phyloP scores from a whole-genome alignment of 2,329 filamentous ascomycete species.

The Trichoderma sp. region DNA sequence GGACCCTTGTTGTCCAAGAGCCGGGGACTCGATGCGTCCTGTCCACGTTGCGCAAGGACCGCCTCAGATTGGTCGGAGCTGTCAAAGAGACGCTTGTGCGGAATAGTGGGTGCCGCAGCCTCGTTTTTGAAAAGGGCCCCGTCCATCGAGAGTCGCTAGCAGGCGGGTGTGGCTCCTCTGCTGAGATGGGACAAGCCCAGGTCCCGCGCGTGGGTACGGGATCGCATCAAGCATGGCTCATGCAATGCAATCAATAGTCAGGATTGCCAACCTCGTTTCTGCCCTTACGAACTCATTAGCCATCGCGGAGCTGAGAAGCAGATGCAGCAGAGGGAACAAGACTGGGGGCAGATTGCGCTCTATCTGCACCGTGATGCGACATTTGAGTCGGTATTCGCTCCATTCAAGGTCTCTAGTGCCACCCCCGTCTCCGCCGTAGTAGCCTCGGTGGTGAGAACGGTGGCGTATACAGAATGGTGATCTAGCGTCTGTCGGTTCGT shows the following conservation, averaged over 20 bases:
- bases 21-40: conserved; percentile 2
- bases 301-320: neutral
- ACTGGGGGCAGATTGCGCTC: neutral
- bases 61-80: conserved; percentile 13
- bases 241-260: neutral
- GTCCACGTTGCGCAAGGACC: conserved; percentile 17
- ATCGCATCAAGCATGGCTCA: neutral
- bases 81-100: conserved; percentile 16
- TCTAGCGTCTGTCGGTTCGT: neutral
- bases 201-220: neutral
- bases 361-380: neutral
- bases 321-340: neutral
- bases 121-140: neutral
- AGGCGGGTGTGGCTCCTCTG: neutral
- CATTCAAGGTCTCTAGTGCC: neutral
- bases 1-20: conserved; percentile 12
- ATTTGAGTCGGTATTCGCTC: neutral
- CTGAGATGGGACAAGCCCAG: neutral
- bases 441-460: neutral
- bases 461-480: neutral
- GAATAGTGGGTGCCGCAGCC: conserved; percentile 13
- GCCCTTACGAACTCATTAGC: neutral
- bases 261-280: neutral
- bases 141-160: neutral
- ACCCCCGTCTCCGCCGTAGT: neutral